A percentile compares a stretch with the other conserved stretches of the same genome.
Conservation (phyloP, 106 monocot species). For the Acanthochlamys bracteata region DNA sequence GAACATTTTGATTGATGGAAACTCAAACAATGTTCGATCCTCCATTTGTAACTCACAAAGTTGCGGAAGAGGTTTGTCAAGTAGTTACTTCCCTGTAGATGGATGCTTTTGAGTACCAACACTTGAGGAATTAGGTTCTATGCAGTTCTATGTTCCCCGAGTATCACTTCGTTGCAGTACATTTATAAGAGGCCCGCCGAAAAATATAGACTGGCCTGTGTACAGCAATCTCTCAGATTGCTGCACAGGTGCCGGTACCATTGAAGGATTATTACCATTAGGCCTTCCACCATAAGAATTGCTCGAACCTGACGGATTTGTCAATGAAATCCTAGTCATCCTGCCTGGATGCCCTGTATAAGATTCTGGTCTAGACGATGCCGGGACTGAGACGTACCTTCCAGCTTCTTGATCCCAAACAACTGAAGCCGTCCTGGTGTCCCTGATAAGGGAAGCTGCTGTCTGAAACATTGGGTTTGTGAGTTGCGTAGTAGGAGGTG, state of each 20-base stretch:
- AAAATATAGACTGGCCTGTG: conserved; percentile 89
- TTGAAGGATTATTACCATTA: conserved; percentile 12
- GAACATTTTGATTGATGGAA: background rate
- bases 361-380: conserved; percentile 30
- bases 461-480: conserved; percentile 66
- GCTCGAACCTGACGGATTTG: conserved; percentile 24
- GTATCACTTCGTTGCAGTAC: conserved; percentile 20
- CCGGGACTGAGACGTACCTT: conserved; percentile 63
- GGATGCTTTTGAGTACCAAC: conserved; percentile 29
- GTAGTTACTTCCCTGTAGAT: conserved; percentile 19
- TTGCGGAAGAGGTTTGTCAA: background rate
- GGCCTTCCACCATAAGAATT: conserved; percentile 18
- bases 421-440: conserved; percentile 57
- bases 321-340: conserved; percentile 9
- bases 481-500: conserved; percentile 26
- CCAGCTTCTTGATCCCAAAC: conserved; percentile 98
- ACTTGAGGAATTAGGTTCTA: too few relatives aligned
- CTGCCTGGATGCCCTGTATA: conserved; percentile 16
- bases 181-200: conserved; percentile 76
- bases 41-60: background rate
- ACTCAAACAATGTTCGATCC: background rate
- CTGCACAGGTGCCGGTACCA: conserved; percentile 8
- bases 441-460: conserved; percentile 36
- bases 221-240: conserved; percentile 59
- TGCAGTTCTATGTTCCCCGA: too few relatives aligned